Conservation (phyloP, 768 basidiomycete genomes). For the Rhodotorula graminis region DNA sequence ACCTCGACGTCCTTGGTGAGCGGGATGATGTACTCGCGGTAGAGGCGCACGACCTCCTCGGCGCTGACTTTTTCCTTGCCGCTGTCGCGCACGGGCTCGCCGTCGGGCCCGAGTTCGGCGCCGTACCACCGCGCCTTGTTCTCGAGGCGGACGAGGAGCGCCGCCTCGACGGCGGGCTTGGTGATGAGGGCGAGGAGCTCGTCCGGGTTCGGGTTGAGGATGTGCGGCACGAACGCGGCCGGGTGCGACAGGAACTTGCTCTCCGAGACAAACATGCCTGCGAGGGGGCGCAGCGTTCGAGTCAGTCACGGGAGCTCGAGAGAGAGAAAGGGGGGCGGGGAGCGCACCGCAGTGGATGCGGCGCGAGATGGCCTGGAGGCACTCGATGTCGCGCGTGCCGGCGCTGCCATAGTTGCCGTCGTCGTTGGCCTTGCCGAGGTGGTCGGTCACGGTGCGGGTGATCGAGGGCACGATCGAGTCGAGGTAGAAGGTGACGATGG, state of each 20-base stretch:
- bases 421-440: conserved; percentile 71
- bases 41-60: conserved; percentile 85
- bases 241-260: conserved; percentile 89
- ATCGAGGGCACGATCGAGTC: conserved; percentile 83
- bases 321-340: neutral
- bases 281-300: neutral
- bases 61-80: conserved; percentile 62
- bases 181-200: conserved; percentile 83
- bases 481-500: conserved; percentile 85
- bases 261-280: conserved; percentile 98
- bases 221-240: conserved; percentile 84
- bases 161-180: conserved; percentile 91
- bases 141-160: conserved; percentile 70
- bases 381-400: conserved; percentile 88
- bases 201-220: conserved; percentile 64
- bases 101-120: conserved; percentile 72
- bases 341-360: conserved; percentile 89
- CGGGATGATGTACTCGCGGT: conserved; percentile 92
- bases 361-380: conserved; percentile 95
- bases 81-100: conserved; percentile 51
- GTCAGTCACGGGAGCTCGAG: neutral
- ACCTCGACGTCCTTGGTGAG: conserved; percentile 99
- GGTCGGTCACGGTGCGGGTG: conserved; percentile 64
- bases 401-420: conserved; percentile 98
- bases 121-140: conserved; percentile 78